Evolutionary conservation across 495 filamentous ascomycete species (phyloP), one percentile per base, ranked within the genome.

Genomic region (Penicillium mononematosum): DNA sequence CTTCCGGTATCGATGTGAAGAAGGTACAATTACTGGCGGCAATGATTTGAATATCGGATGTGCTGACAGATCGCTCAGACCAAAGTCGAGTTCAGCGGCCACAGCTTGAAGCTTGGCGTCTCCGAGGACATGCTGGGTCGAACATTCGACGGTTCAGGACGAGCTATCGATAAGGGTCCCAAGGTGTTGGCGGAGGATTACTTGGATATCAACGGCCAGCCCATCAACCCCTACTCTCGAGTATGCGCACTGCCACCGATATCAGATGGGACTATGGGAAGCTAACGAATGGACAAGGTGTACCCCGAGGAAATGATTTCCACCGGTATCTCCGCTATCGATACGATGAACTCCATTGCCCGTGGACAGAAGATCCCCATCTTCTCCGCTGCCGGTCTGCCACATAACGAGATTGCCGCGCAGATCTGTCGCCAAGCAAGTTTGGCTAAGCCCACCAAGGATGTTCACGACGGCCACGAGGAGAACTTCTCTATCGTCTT

Each of bases 231-330:
- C 44, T 98, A 96, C 77, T 91, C 92, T 36, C 85, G 95, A 79
- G 93, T 95, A 80, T 66, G 84, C 41, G 41, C 38, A 59, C 34
- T 19, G 16, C 10, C 12, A 9, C 20, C 29, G 6, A 36, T 49
- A 34, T 49, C 5, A 39, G 36, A 39, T 17, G 6, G 36, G 22
- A 49, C 25, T 48, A 17, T 11, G 12, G 20, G 14, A 17, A 36
- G 58, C 65, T 74, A 45, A 76, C 47, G 10, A 29, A 27, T 46
- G 29, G 22, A 16, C 42, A 58, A 94, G 90, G 89, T 95, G 44
- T 99, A 99, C 70, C 95, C 95, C 71, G 93, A 98, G 79, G 95
- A 99, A 76, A 99, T 99, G 92, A 98, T 99, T 66, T 92, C 93
- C 10, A 99, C 95, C 54, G 95, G 95, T 84, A 99, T 99, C 71